Conservation (phyloP, 2,329 filamentous ascomycete species). For the Sarocladium brachiariae region DNA sequence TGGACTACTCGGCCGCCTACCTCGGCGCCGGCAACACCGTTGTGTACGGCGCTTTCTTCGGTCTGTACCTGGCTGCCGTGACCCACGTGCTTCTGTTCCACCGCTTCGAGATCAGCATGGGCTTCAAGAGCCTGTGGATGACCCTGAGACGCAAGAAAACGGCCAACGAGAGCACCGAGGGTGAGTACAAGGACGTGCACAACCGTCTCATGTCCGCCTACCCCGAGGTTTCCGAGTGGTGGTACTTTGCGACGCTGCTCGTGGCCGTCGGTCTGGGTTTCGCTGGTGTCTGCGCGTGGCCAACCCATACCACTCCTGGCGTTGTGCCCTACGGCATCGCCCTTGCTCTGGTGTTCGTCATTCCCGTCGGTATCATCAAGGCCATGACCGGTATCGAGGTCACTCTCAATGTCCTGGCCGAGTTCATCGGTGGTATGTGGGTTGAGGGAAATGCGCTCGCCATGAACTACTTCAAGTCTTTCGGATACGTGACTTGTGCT, state of each 20-base stretch:
- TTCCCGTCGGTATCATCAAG: constrained; percentile 35
- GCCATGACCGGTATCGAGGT: constrained; percentile 39
- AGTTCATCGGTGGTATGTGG: constrained; percentile 38
- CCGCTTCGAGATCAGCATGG: constrained; percentile 18
- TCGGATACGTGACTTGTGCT: constrained; percentile 26
- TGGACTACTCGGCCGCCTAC: constrained; percentile 36
- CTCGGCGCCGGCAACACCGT: constrained; percentile 19
- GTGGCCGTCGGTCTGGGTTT: constrained; percentile 29
- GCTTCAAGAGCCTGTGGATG: constrained; percentile 19
- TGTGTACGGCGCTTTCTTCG: constrained; percentile 23
- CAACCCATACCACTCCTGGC: constrained; percentile 32
- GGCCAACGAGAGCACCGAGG: constrained; percentile 6
- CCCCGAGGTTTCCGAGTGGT: constrained; percentile 32
- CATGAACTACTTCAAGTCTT: constrained; percentile 41
- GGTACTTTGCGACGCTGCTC: constrained; percentile 29
- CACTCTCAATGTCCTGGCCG: constrained; percentile 38
- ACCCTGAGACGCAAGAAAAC: constrained; percentile 17
- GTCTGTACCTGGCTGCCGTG: constrained; percentile 21
- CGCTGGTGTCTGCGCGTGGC: constrained; percentile 32
- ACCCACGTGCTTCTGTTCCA: constrained; percentile 19
- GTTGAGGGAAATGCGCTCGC: constrained; percentile 37
- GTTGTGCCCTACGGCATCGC: constrained; percentile 35
- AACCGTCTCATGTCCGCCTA: constrained; percentile 21
- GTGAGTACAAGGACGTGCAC: constrained; percentile 16
- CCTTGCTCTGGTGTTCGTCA: constrained; percentile 32